Evolutionary conservation across 2,329 filamentous ascomycete species (phyloP), one percentile per base, ranked within the genome.

Genomic region (Fonsecaea nubica): DNA sequence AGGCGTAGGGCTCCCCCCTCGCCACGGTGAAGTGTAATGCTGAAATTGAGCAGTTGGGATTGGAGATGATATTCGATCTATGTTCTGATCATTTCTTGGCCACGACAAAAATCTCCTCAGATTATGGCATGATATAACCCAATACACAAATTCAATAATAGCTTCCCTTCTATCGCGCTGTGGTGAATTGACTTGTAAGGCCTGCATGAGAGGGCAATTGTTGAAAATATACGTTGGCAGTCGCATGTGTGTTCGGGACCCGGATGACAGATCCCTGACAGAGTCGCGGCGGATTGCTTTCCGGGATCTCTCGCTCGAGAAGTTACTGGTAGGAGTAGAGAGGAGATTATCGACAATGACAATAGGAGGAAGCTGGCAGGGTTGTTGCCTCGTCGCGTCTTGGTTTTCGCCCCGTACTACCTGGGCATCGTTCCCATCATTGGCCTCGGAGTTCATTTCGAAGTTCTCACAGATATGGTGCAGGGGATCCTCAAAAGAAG

Each of bases 91-190:
- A 38, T 3, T 56, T 15, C 9, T 56, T 21, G 33, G 53, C 53
- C 53, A 33, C 53, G 53, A 21, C 53, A 21, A 33, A 33, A n/a
- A 35, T 56, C 35, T 56, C 18, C 32, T 36, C 25, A 56, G 32
- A n/a, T 33, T 30, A 56, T 56, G 53, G 53, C 53, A 56, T 56
- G 53, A 56, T 38, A 56, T 9, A 38, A 56, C 9, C 33, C 32
- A 30, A 56, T 56, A 36, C 7, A 56, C 53, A 33, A 56, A 30
- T 56, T 56, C 53, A 56, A 21, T 56, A 13, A 56, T 30, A 21
- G 36, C n/a, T 38, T 56, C 53, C 33, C 53, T 32, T 36, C 33
- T 56, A 18, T 21, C 10, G 4, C n/a, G 53, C 25, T 56, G 53
- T 56, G 53, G 53, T 21, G 53, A 33, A 56, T 56, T 21, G 53